Evolutionary conservation across 495 filamentous ascomycete genomes (phyloP), one percentile per base, ranked within the genome.

Genomic region (Hyaloscypha hepaticicola): DNA sequence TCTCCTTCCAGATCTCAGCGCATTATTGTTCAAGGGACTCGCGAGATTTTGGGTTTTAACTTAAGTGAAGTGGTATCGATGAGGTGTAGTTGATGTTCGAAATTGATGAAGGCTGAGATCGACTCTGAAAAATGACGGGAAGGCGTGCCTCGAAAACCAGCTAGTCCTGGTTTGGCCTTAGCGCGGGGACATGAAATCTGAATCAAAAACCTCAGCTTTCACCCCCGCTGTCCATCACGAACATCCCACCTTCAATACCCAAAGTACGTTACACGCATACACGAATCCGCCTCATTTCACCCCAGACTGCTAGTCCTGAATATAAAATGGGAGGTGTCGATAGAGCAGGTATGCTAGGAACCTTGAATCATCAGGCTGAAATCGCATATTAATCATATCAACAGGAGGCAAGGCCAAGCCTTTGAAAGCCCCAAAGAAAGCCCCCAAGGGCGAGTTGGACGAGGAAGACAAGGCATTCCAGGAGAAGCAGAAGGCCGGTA

Each of bases 351-450:
- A 67, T 26, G 59, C 48, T 41, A 25, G 61, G 29, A 24, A 38
- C 29, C 29, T 33, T 3, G 26, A 52, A 28, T 53, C 33, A 50
- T 58, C 53, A 56, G 48, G 24, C 52, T 45, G 57, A 60, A 58
- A 27, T 60, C 45, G 14, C n/a, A 25, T 19, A 56, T 38, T 65
- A 38, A 69, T 49, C 3, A 22, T 38, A 24, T 60, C 50, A 41
- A 48, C 68, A 93, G 90, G 90, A 77, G 90, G 90, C 81, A 93
- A 93, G 80, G 87, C 83, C 69, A 93, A 93, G 84, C 90, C 90
- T 66, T 81, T 92, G 72, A 93, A 93, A 85, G 78, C 83, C 31
- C 79, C 90, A 21, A 93, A 92, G 85, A 93, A 92, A 80, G 82
- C 83, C 28, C 79, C 83, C 72, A 88, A 89, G 80, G 88, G 90